Evolutionary conservation across 306 rosid species (phyloP).

Genomic region (Abrus pulchellus): DNA sequence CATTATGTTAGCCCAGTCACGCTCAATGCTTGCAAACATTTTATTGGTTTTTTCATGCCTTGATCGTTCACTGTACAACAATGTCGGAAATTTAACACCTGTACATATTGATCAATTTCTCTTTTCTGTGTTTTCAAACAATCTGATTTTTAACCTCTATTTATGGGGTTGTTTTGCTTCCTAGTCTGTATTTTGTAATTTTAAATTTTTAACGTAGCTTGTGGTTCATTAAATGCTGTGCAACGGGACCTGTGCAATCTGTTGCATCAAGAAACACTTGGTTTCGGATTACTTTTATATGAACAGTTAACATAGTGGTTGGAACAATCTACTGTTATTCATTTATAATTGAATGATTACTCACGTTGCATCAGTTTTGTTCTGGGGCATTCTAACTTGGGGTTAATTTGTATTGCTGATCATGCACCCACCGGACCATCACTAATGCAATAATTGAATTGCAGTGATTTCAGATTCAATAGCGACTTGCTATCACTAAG

Average conservation of each 20-base stretch:
- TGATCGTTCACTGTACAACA: constrained; percentile 21
- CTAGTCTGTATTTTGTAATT: background rate
- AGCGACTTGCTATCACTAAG: constrained; percentile 4
- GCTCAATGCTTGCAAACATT: constrained; percentile 14
- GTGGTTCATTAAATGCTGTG: constrained; percentile 31
- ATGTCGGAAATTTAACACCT: constrained; percentile 19
- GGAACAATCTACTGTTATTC: background rate
- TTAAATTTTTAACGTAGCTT: background rate
- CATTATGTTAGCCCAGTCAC: constrained; percentile 20
- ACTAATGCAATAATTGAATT: background rate
- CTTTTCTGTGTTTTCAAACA: background rate
- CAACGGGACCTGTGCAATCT: background rate
- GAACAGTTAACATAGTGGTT: background rate
- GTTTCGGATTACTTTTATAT: background rate
- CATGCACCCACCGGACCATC: background rate
- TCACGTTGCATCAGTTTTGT: background rate
- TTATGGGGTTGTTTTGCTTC: constrained; percentile 17
- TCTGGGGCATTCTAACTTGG: background rate
- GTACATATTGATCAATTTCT: background rate
- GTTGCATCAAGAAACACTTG: constrained; percentile 28
- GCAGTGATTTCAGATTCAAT: constrained; percentile 12
- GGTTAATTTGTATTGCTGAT: background rate
- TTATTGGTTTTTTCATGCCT: constrained; percentile 5
- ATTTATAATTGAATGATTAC: constrained; percentile 22
- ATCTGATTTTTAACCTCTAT: background rate